Evolutionary conservation across 257 asterid species (phyloP).

Genomic region (Schizonepeta tenuifolia): DNA sequence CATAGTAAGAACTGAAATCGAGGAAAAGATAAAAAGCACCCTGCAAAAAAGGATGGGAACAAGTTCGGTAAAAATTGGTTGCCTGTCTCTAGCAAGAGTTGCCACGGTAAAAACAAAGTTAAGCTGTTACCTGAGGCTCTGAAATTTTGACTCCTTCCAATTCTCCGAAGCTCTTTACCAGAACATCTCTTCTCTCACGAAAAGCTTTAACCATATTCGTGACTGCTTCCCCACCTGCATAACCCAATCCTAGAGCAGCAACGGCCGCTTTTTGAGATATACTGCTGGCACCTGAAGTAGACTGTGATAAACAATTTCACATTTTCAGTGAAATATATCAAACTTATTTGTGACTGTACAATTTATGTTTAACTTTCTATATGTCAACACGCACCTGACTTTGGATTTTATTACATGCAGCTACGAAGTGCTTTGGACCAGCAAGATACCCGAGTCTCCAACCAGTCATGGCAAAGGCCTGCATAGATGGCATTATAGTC

Average conservation of each 20-base stretch:
- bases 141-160: conserved; percentile 80
- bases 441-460: conserved; percentile 98
- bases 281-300: conserved; percentile 97
- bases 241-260: conserved; percentile 92
- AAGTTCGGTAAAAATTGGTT: background rate
- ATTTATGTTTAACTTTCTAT: background rate
- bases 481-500: conserved; percentile 15
- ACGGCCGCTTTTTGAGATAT: conserved; percentile 90
- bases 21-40: conserved; percentile 96
- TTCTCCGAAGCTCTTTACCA: conserved; percentile 81
- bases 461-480: conserved; percentile 99
- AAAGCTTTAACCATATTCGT: conserved; percentile 84
- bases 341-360: background rate
- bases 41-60: conserved; percentile 49
- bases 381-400: conserved; percentile 63
- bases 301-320: conserved; percentile 42
- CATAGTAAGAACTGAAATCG: conserved; percentile 84
- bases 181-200: conserved; percentile 84
- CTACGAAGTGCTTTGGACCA: conserved; percentile 90
- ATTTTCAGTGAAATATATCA: background rate
- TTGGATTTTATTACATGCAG: conserved; percentile 94
- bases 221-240: conserved; percentile 96
- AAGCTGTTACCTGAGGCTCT: conserved; percentile 72
- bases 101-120: background rate
- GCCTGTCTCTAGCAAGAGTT: background rate